Evolutionary conservation across 345 rosid genomes (phyloP).

Genomic region (Eucalyptus curtisii): DNA sequence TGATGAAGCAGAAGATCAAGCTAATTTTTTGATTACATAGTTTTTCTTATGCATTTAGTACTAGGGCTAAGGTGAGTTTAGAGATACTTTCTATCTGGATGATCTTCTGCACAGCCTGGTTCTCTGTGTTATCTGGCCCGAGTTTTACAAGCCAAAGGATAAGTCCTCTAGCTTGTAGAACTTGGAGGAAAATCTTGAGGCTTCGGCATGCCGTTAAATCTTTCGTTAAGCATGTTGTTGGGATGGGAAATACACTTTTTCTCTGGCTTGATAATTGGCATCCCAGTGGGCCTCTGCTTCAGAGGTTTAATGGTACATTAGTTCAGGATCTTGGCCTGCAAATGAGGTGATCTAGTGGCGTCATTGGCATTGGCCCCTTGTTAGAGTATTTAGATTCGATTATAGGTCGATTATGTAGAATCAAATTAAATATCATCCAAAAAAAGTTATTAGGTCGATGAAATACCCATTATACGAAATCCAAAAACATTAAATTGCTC

Average conservation of each 20-base stretch:
- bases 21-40: neutral
- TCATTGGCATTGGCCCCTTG: neutral
- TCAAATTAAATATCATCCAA: too few relatives aligned
- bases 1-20: neutral
- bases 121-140: neutral
- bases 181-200: neutral
- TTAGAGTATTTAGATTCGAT: neutral
- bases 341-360: neutral
- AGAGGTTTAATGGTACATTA: neutral
- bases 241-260: neutral
- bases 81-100: neutral
- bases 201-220: neutral
- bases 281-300: neutral
- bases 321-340: neutral
- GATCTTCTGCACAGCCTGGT: neutral
- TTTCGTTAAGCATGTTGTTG: too few relatives aligned
- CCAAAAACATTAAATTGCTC: too few relatives aligned
- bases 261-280: neutral
- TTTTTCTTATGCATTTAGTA: neutral
- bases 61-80: neutral
- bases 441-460: too few relatives aligned
- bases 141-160: neutral
- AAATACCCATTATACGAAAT: too few relatives aligned
- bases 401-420: neutral
- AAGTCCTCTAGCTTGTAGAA: neutral